A percentile compares a stretch with the other conserved stretches of the same genome.
phyloP scores from a whole-genome alignment of 805 yeast species.

The Candida qinlingensis region DNA sequence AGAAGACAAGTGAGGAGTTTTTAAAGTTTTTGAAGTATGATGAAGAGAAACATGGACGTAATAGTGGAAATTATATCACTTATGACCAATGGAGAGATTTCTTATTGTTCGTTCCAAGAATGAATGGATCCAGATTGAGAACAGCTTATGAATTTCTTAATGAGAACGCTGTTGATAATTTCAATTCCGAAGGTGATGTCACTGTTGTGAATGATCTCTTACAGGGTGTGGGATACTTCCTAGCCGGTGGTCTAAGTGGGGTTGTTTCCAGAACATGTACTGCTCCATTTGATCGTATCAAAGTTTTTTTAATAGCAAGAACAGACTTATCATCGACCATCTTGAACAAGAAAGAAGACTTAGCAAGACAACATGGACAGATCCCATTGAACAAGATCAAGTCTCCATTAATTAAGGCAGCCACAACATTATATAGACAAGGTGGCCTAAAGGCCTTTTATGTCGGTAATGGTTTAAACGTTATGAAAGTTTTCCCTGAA shows the following conservation, averaged over 20 bases:
- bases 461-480: slow-evolving; percentile 92
- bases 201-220: slow-evolving; percentile 72
- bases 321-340: slow-evolving; percentile 73
- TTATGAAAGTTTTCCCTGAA: slow-evolving; percentile 93
- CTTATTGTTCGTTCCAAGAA: slow-evolving; percentile 74
- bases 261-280: slow-evolving; percentile 94
- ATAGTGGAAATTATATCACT: slow-evolving; percentile 52
- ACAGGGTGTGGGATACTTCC: slow-evolving; percentile 83
- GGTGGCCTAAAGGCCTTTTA: slow-evolving; percentile 88
- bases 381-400: slow-evolving; percentile 41
- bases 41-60: slow-evolving; percentile 37
- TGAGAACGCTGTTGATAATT: slow-evolving; percentile 71
- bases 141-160: slow-evolving; percentile 79
- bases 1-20: slow-evolving; percentile 52
- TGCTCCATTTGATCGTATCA: slow-evolving; percentile 93
- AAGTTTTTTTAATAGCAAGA: slow-evolving; percentile 89
- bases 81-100: slow-evolving; percentile 85
- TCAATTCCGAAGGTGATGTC: slow-evolving; percentile 90
- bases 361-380: slow-evolving; percentile 39
- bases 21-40: slow-evolving; percentile 30
- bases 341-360: slow-evolving; percentile 47
- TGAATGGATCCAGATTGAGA: slow-evolving; percentile 66
- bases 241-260: slow-evolving; percentile 95
- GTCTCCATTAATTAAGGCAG: slow-evolving; percentile 78
- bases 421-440: slow-evolving; percentile 72